These are phyloP conservation scores for Saturnispora halmiae DNA, from an alignment of 805 yeast genomes.

Conservation along the genomic window DNA sequence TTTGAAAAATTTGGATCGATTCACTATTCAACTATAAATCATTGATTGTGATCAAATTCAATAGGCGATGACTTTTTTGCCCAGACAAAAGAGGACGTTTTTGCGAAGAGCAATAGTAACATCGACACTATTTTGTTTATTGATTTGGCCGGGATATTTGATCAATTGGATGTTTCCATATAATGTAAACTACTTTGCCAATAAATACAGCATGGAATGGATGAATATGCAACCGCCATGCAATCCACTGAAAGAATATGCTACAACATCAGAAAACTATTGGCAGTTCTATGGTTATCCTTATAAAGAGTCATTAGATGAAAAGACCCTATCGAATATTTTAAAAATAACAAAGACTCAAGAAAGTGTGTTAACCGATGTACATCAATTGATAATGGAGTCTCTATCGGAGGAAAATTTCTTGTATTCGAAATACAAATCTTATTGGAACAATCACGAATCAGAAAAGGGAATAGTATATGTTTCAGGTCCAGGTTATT, in stretches of 20 bases:
- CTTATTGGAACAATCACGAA: slow-evolving; percentile 10
- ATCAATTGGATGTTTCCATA: slow-evolving; percentile 5
- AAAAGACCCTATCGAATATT: slow-evolving; percentile 17
- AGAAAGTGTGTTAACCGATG: slow-evolving; percentile 18
- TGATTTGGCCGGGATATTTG: slow-evolving; percentile 8
- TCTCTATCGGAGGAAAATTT: slow-evolving; percentile 13
- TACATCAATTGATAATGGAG: slow-evolving; percentile 15
- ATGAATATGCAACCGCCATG: slow-evolving; percentile 17
- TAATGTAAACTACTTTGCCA: slow-evolving; percentile 2
- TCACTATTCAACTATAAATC: too few relatives aligned
- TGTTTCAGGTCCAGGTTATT: slow-evolving; percentile 25
- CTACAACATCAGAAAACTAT: slow-evolving; percentile 15
- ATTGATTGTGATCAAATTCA: too few relatives aligned
- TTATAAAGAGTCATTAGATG: slow-evolving; percentile 17
- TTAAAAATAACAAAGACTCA: slow-evolving; percentile 20
- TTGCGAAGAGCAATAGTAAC: neutral
- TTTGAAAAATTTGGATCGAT: too few relatives aligned
- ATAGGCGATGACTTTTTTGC: neutral
- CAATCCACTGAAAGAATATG: slow-evolving; percentile 22
- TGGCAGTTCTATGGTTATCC: slow-evolving; percentile 29
- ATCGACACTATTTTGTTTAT: neutral
- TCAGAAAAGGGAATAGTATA: slow-evolving; percentile 24
- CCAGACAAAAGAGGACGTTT: neutral
- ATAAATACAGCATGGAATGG: slow-evolving; percentile 6
- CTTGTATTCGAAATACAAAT: slow-evolving; percentile 13